Evolutionary conservation across 306 rosid species (phyloP).

Genomic region (Glycine latifolia): DNA sequence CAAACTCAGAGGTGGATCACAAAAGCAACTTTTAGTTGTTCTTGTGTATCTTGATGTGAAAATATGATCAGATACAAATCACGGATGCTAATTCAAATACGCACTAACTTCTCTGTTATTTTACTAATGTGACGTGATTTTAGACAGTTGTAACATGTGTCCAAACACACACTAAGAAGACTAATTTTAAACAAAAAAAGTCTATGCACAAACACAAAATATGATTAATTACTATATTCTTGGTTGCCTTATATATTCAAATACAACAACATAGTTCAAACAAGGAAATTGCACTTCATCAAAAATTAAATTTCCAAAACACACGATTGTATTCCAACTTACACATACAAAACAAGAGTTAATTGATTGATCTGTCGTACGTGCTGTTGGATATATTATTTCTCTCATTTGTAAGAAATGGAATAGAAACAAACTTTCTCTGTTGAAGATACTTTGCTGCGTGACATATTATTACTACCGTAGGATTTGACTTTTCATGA

Average conservation of each 20-base stretch:
- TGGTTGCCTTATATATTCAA: background rate
- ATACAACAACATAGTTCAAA: background rate
- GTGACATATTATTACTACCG: slow-evolving; percentile 14
- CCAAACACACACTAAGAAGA: background rate
- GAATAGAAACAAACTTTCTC: slow-evolving; percentile 43
- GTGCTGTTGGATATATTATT: slow-evolving; percentile 38
- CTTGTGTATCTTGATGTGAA: no score
- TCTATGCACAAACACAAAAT: background rate
- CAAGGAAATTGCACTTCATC: background rate
- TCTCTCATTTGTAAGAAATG: slow-evolving; percentile 25
- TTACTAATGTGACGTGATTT: background rate
- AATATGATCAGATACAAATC: no score
- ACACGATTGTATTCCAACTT: background rate
- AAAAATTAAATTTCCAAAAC: background rate
- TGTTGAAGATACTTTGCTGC: slow-evolving; percentile 36
- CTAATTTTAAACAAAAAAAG: background rate
- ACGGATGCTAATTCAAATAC: no score
- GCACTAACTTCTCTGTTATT: no score
- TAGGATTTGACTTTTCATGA: slow-evolving; percentile 44
- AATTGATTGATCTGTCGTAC: slow-evolving; percentile 1
- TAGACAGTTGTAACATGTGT: background rate
- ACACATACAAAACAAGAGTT: background rate
- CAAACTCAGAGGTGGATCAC: no score
- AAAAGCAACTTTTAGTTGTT: no score
- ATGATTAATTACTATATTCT: background rate